Base-by-base conservation (phyloP, 129 eudicot species). In the Pseudognaphalium luteoalbum region DNA sequence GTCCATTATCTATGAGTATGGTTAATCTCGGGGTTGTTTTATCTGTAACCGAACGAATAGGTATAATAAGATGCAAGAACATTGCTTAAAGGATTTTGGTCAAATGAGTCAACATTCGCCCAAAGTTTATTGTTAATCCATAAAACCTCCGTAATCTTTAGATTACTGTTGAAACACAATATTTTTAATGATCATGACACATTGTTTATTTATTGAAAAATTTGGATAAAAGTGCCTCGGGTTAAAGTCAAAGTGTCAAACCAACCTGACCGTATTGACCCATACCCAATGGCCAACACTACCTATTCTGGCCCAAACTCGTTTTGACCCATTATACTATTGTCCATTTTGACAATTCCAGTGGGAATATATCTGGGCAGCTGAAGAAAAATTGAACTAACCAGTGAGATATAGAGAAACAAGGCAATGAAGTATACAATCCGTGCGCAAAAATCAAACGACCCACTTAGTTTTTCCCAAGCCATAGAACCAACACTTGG, bases 401-500 rank as follows among this genome's bases (percentile, higher is more conserved):
- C 91, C 85, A 90, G 78, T 57, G 96, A 87, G 85, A 83, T 74
- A 70, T 87, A 85, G 25, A 90, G 92, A 74, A 90, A 87, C 87
- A 90, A 15, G 61, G 90, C 86, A 58, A 90, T 79, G 88, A 90
- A 90, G 87, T 72, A 87, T 21, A 89, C 81, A 42, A 90, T 78
- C 41, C 92, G 77, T 3, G 96, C 63, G 47, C 88, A 86, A 59
- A 75, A 62, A 67, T 85, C 85, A 21, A 90, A 87, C 3, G 92
- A 85, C 2, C 96, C 96, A 34, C 80, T 80, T 52, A 90, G 87
- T 47, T 42, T 83, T 3, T 90, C 87, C 92, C 92, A 90, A 2
- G 90, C 92, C 90, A 87, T 81, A 1, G 96, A 87, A 15, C 90
- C 92, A 56, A 90, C 88, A 66, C 90, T 89, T 50, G 92, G 92